Conservation (phyloP, 495 filamentous ascomycete genomes). For the Beverwykella pulmonaria region DNA sequence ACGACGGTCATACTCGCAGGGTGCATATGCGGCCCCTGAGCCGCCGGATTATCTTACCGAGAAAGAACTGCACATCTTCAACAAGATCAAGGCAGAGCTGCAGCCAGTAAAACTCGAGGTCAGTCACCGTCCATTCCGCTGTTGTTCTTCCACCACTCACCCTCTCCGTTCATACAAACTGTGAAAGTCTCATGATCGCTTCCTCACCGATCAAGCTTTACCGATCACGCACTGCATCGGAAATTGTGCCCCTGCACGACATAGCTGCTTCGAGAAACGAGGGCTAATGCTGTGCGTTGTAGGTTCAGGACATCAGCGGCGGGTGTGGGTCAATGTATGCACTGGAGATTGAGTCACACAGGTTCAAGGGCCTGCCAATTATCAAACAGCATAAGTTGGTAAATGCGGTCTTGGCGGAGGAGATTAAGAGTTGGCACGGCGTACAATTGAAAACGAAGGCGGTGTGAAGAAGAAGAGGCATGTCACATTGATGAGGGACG, state of each 20-base stretch:
- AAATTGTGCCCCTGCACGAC: background rate
- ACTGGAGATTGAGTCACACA: conserved; percentile 66
- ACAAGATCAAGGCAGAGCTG: conserved; percentile 51
- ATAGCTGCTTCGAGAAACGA: background rate
- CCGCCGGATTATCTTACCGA: conserved; percentile 56
- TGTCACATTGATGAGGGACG: background rate
- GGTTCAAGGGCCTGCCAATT: conserved; percentile 66
- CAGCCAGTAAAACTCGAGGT: conserved; percentile 52
- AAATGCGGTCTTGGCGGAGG: conserved; percentile 65
- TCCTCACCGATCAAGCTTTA: background rate
- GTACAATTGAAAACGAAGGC: conserved; percentile 66
- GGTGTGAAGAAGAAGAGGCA: background rate
- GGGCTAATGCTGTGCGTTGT: conserved; percentile 1
- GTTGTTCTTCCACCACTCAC: no score
- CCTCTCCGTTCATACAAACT: no score
- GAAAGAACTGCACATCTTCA: conserved; percentile 53
- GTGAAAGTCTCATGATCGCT: background rate
- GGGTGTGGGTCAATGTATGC: conserved; percentile 80
- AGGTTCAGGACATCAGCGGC: conserved; percentile 77
- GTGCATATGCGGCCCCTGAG: conserved; percentile 7
- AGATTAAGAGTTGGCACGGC: conserved; percentile 76
- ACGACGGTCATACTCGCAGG: conserved; percentile 7
- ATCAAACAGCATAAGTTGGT: conserved; percentile 75
- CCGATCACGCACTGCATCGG: background rate
- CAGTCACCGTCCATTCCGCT: no score